Base-by-base conservation (phyloP, 345 rosid species). In the Carallia brachiata region DNA sequence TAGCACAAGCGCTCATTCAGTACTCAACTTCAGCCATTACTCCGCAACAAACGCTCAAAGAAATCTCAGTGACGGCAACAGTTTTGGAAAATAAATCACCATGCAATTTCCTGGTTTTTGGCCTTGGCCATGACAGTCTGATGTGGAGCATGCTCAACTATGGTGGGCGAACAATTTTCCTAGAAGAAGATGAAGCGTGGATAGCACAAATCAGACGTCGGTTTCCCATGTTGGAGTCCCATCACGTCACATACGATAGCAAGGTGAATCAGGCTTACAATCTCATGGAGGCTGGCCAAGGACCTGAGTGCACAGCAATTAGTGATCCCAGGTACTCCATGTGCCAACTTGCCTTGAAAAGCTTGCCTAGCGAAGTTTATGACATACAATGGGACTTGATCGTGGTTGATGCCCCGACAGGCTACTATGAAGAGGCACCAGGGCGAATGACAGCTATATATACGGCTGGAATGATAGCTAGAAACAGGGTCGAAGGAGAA, bases 111-210 rank as follows among this genome's bases (percentile, higher is more conserved):
- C 78, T 95, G 73, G 96, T 92, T 62, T 95, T 95, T 39, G 97
- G 99, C 17, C 77, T 95, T 7, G 96, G 99, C 34, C 97, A 87
- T 31, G 97, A 92, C 66, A 92, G 97, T 66, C 85, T 95, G 18
- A 87, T 92, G 99, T 95, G 98, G 99, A 78, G 82, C 70, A 73
- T 96, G 4, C 93, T 92, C 23, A 95, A 95, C 83, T 75, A 85
- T n/a, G 96, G 97, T 1, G 99, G 99, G 50, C 70, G 87, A 9
- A 95, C 98, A 0, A 71, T 92, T 4, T 95, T 95, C 75, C 79
- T 95, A 2, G 99, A 95, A 75, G 98, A 95, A 78, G 99, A 95
- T 63, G 84, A 84, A 67, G 77, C 91, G 1, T 95, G 98, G 99
- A 90, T 95, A 44, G 75, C 80, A 67, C 90, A 92, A 78, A 88